These are phyloP conservation scores for Ophiostoma australiae DNA, from an alignment of 2,329 filamentous ascomycete genomes.

Conservation along the genomic window DNA sequence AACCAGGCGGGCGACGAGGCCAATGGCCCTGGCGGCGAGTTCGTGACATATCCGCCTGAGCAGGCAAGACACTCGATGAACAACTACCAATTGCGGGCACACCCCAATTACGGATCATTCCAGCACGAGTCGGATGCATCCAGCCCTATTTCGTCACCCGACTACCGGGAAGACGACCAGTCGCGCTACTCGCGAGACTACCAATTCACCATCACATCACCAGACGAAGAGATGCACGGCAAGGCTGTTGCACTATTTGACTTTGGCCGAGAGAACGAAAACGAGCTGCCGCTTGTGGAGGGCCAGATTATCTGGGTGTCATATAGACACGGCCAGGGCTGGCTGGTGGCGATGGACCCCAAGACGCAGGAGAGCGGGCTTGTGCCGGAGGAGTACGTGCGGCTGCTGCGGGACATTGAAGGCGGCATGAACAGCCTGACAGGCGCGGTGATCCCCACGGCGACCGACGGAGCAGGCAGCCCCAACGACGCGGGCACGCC, in stretches of 20 bases:
- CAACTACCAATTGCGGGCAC: slow-evolving; percentile 44
- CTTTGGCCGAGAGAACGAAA: slow-evolving; percentile 92
- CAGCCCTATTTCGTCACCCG: slow-evolving; percentile 55
- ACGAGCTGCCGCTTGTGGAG: slow-evolving; percentile 86
- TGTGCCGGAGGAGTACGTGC: slow-evolving; percentile 94
- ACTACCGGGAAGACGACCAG: slow-evolving; percentile 58
- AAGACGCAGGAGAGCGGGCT: slow-evolving; percentile 90
- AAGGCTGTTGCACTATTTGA: slow-evolving; percentile 94
- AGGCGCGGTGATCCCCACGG: slow-evolving; percentile 34
- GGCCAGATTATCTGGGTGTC: slow-evolving; percentile 96
- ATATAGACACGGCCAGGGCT: slow-evolving; percentile 92
- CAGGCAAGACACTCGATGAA: slow-evolving; percentile 55
- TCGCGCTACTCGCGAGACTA: slow-evolving; percentile 86
- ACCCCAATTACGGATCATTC: slow-evolving; percentile 44
- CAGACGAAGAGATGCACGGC: slow-evolving; percentile 96
- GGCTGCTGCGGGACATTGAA: slow-evolving; percentile 86
- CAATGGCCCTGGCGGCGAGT: slow-evolving; percentile 73
- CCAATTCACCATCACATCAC: slow-evolving; percentile 89
- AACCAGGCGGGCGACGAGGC: slow-evolving; percentile 65
- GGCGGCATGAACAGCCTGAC: slow-evolving; percentile 74
- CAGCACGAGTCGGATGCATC: slow-evolving; percentile 54
- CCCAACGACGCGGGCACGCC: slow-evolving; percentile 57
- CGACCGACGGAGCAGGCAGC: slow-evolving; percentile 45
- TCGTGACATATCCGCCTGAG: slow-evolving; percentile 69
- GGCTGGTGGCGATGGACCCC: slow-evolving; percentile 94